phyloP scores from a whole-genome alignment of 2,329 filamentous ascomycete species.

The Neonectria hederae region DNA sequence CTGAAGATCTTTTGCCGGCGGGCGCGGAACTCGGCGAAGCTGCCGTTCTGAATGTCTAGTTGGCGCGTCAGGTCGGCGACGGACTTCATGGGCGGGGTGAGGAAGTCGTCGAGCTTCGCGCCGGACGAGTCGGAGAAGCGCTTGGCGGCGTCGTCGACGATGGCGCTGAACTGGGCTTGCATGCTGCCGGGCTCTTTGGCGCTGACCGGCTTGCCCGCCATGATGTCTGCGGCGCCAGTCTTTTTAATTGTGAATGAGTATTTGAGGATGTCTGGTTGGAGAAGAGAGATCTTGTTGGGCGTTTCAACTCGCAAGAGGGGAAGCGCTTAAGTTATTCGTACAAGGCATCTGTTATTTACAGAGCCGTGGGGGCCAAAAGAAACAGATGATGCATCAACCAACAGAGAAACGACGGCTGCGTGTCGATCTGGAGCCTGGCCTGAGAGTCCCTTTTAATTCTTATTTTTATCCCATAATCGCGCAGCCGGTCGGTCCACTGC shows the following conservation, averaged over 20 bases:
- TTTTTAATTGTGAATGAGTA: background rate
- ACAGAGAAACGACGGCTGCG: background rate
- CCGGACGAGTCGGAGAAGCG: constrained; percentile 45
- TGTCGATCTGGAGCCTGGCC: background rate
- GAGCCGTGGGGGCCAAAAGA: constrained; percentile 1
- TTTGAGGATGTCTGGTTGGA: background rate
- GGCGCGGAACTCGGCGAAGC: constrained; percentile 50
- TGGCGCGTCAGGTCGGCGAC: constrained; percentile 46
- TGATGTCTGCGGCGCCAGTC: background rate
- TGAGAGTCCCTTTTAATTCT: background rate
- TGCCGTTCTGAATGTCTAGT: constrained; percentile 48
- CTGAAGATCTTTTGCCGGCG: constrained; percentile 48
- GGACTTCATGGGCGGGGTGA: constrained; percentile 46
- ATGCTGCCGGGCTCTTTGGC: constrained; percentile 5
- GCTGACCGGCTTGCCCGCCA: constrained; percentile 3
- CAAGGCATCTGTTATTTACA: background rate
- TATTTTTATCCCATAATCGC: background rate
- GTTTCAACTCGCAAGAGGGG: background rate
- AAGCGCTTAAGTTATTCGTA: background rate
- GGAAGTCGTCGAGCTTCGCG: constrained; percentile 44
- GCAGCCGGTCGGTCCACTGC: background rate
- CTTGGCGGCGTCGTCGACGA: constrained; percentile 48
- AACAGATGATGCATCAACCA: background rate
- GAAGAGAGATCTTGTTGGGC: background rate
- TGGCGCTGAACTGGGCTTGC: constrained; percentile 41